Base-by-base conservation (phyloP, 2,329 filamentous ascomycete species). In the Colletotrichum horii region DNA sequence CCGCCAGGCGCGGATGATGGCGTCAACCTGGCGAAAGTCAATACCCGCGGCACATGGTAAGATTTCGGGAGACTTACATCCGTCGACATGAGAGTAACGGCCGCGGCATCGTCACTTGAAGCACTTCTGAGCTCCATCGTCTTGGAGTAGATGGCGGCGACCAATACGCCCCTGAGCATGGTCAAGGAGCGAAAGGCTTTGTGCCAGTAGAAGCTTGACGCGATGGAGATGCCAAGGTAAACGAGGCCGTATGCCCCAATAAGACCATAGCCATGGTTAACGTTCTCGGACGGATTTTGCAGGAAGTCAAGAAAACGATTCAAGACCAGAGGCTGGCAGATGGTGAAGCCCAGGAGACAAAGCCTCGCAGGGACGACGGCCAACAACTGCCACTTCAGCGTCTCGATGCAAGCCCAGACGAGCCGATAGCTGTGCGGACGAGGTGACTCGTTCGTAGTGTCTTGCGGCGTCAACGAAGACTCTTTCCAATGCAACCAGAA, bases 151-250 rank as follows among this genome's bases (percentile, higher is more conserved):
- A 83, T 76, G 26, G 81, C 61, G 3, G 77, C 69, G 48, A 82
- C 80, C 16, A 83, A 62, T 4, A 79, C 73, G 34, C 81, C 81
- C 14, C 82, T 76, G 16, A 82, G 77, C 77, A 79, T 82, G 6
- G 80, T 74, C 48, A 79, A 76, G n/a, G 78, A 76, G 4, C 80
- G 79, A 32, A 78, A 80, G 11, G 74, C 77, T 8, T 79, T 79
- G 66, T 78, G 77, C 69, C 77, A 76, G 74, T 79, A 78, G 22
- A 79, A 78, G 43, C 79, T 78, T 22, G 77, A 78, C 6, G 78
- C 75, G 9, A 81, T 86, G 3, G 87, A 85, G 34, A 87, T 83
- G 4, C 87, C 86, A 12, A 85, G 71, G 70, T 87, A 88, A 6
- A 88, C 81, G 3, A 87, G 76, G 4, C 83, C 76, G 15, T 84